Evolutionary conservation across 2,329 filamentous ascomycete species (phyloP), one percentile per base, ranked within the genome.

Genomic region (Fusarium piperis): DNA sequence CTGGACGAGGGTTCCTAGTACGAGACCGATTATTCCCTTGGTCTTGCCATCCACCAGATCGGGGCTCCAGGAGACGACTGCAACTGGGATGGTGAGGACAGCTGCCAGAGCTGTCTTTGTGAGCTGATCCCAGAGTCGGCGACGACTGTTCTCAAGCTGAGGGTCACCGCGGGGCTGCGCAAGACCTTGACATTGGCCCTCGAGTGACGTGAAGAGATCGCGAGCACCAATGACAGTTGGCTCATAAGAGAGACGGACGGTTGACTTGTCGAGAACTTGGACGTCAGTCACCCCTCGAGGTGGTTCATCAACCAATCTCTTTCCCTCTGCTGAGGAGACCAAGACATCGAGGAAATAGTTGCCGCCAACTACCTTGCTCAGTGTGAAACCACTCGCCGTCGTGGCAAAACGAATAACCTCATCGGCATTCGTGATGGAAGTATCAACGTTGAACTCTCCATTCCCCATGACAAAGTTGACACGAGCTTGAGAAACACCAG

Each of bases 1-100:
- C 75, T 90, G 87, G 1, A 89, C 85, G 1, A 85, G 35, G 0
- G 86, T 86, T 2, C 85, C 87, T 4, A 89, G 78, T 0, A 79
- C 79, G 1, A 89, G 82, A 84, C 1, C 81, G 65, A 2, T 74
- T 68, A 0, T 75, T 15, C 44, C 74, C 28, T 72, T 64, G 0
- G 73, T 78, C 16, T 70, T 74, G 3, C 72, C 59, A 13, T 72
- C 56, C 0, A 79, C 74, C 0, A 77, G 59, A 0, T 58, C 28
- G 7, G 79, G 62, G 0, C 75, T 73, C 80, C 81, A 82, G 0
- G 81, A 74, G 9, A 82, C 62, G 10, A 81, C 74, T 0, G 76
- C 70, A 15, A 82, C 78, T 0, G 81, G 81, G 4, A 82, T 74
- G 11, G 80, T 81, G 7, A 81, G 70, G 1, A 63, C 65, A 2